Conservation (phyloP, 306 rosid genomes). For the Trifolium fragiferum region DNA sequence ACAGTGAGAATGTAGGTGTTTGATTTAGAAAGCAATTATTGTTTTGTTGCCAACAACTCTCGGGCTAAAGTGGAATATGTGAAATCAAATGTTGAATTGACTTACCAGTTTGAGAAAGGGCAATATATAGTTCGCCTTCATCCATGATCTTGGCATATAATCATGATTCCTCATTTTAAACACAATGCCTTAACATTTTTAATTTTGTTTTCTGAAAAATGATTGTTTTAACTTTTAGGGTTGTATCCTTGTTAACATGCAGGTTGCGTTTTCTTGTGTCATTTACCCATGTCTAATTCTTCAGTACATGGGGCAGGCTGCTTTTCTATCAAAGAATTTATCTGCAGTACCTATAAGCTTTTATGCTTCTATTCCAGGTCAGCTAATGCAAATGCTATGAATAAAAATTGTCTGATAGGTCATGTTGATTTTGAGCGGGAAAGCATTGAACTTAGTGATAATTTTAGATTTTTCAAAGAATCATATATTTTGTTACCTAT, state of each 20-base stretch:
- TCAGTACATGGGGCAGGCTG: constrained; percentile 97
- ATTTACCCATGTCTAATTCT: constrained; percentile 79
- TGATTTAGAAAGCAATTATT: constrained; percentile 26
- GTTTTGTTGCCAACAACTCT: constrained; percentile 31
- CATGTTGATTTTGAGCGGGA: constrained; percentile 17
- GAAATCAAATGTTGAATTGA: constrained; percentile 31
- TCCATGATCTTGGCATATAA: constrained; percentile 24
- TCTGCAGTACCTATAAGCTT: constrained; percentile 71
- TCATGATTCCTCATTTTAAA: constrained; percentile 33
- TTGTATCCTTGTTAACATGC: constrained; percentile 44
- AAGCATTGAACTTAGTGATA: constrained; percentile 25
- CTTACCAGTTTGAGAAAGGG: constrained; percentile 16
- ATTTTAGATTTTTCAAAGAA: constrained; percentile 18
- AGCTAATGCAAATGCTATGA: constrained; percentile 44
- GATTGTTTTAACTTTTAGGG: constrained; percentile 30
- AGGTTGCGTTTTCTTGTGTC: constrained; percentile 72
- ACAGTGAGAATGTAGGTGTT: constrained; percentile 25
- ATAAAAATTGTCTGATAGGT: constrained; percentile 14
- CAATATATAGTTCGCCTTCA: constrained; percentile 11
- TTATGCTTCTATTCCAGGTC: constrained; percentile 89
- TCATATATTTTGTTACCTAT: constrained; percentile 1
- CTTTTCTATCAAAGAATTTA: constrained; percentile 79
- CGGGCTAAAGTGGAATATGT: constrained; percentile 28
- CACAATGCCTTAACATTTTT: constrained; percentile 23
- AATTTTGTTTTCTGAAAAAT: constrained; percentile 32